Evolutionary conservation across 2,329 filamentous ascomycete species (phyloP), one percentile per base, ranked within the genome.

Genomic region (Ophioceras dolichostomum): DNA sequence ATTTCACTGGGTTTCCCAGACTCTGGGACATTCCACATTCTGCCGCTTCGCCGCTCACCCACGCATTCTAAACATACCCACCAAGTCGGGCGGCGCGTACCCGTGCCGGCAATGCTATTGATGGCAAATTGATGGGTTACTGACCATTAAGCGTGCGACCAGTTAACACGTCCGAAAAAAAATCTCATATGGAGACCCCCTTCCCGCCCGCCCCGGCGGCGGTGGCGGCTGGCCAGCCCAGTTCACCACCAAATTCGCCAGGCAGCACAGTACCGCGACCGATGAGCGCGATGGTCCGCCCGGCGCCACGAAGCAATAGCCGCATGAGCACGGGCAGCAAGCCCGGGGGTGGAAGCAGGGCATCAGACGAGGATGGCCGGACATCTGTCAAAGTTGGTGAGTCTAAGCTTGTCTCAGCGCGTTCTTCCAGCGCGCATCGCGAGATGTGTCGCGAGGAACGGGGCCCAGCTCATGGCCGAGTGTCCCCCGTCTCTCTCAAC

Each of bases 381-480:
- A 94, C 88, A 6, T 84, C 88, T 19, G 88, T 95, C 62, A 91
- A 85, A 89, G 88, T 95, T 56, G 88, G 88, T 95, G 74, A 51
- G 87, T 83, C 43, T 47, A 7, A 12, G 4, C 5, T 2, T 24
- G 7, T 8, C 17, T 12, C 18, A n/a, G 28, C 30, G 3, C n/a
- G 4, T 35, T 29, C 14, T n/a, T 19, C 6, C 7, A 13, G 14
- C 4, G 29, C 10, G 3, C 8, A 32, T 10, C n/a, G n/a, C n/a
- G n/a, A n/a, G n/a, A n/a, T n/a, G n/a, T n/a, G n/a, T n/a, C n/a
- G n/a, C n/a, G n/a, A n/a, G n/a, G n/a, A n/a, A n/a, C n/a, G n/a
- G n/a, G n/a, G n/a, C n/a, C n/a, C n/a, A n/a, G n/a, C n/a, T n/a
- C n/a, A n/a, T n/a, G n/a, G n/a, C n/a, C n/a, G n/a, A n/a, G n/a